These are phyloP conservation scores for Pichia sp. DNA, from an alignment of 1,139 yeast genomes.

Conservation along the genomic window DNA sequence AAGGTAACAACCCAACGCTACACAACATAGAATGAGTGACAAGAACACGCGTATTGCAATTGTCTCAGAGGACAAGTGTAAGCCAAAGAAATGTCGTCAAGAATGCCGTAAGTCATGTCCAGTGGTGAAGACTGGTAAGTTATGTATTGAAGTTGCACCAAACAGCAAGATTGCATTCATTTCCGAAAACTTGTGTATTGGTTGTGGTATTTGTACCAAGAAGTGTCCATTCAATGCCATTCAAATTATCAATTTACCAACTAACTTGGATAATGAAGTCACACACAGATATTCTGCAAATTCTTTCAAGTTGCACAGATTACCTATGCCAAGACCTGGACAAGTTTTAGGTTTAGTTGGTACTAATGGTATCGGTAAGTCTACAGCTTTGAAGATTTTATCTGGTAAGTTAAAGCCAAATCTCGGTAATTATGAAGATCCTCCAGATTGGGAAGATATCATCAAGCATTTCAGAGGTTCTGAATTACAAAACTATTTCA, in stretches of 20 bases:
- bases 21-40: constrained; percentile 37
- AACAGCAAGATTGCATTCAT: constrained; percentile 88
- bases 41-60: constrained; percentile 87
- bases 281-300: constrained; percentile 98
- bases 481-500: constrained; percentile 92
- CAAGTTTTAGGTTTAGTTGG: constrained; percentile 97
- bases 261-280: constrained; percentile 84
- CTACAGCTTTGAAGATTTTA: constrained; percentile 94
- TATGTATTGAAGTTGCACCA: constrained; percentile 94
- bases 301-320: constrained; percentile 91
- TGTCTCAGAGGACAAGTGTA: constrained; percentile 88
- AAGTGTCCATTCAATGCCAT: constrained; percentile 98
- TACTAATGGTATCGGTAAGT: constrained; percentile 98
- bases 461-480: constrained; percentile 90
- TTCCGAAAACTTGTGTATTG: constrained; percentile 93
- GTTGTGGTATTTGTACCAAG: constrained; percentile 99
- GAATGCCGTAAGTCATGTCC: constrained; percentile 97
- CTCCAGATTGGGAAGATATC: constrained; percentile 97
- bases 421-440: constrained; percentile 86
- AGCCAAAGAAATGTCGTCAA: constrained; percentile 97
- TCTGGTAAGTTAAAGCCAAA: constrained; percentile 99
- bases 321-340: constrained; percentile 98
- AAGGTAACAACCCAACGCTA: background rate
- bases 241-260: constrained; percentile 89
- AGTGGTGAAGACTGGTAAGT: constrained; percentile 93